Evolutionary conservation across 331 rosid genomes (phyloP).

Genomic region (Telfairia occidentalis): DNA sequence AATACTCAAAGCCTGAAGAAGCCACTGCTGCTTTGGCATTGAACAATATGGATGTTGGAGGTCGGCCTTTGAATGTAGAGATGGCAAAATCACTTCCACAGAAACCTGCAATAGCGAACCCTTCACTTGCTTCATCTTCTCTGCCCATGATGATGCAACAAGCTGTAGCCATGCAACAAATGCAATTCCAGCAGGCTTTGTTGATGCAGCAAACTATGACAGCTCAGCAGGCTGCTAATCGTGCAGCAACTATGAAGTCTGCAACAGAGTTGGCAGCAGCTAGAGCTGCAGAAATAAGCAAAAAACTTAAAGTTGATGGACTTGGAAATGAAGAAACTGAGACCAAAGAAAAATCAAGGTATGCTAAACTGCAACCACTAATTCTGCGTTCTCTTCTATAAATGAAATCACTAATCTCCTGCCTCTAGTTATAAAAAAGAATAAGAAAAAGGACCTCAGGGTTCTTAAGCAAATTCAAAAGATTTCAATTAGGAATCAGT

Average conservation of each 20-base stretch:
- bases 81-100: constrained; percentile 96
- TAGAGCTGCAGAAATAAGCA: constrained; percentile 95
- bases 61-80: constrained; percentile 97
- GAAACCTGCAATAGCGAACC: constrained; percentile 36
- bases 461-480: not conserved
- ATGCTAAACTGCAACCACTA: constrained; percentile 6
- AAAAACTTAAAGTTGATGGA: constrained; percentile 73
- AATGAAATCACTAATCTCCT: not conserved
- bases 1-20: constrained; percentile 86
- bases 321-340: constrained; percentile 47
- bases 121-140: constrained; percentile 68
- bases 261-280: constrained; percentile 98
- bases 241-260: constrained; percentile 93
- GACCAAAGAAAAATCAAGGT: constrained; percentile 65
- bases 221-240: constrained; percentile 91
- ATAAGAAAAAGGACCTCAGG: not conserved
- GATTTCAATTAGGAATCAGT: not conserved
- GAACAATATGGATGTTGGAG: constrained; percentile 95
- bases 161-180: constrained; percentile 99
- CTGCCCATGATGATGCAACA: constrained; percentile 98
- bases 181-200: constrained; percentile 98
- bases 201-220: constrained; percentile 88
- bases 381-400: not conserved
- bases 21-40: constrained; percentile 85
- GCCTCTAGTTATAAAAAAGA: not conserved